Evolutionary conservation across 352 stramenopile species (phyloP), one percentile per base, ranked within the genome.

Genomic region (Pythium aristosporum): DNA sequence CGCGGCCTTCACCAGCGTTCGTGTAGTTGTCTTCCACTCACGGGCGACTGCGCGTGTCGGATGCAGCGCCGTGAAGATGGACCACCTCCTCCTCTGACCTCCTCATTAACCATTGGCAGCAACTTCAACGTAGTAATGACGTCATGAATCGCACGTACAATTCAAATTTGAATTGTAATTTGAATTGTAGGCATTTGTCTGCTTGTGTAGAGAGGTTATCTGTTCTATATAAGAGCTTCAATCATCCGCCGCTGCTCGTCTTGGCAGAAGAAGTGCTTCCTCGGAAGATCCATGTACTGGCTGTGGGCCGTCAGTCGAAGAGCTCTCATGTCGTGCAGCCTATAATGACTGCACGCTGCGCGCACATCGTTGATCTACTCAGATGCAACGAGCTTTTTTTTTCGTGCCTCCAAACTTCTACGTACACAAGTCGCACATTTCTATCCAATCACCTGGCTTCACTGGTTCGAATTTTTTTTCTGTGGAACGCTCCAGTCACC

Each of bases 401-500:
- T 2, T 30, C 25, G 25, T 5, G 25, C 25, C 25, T 39, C 34
- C 34, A n/a, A n/a, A 39, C 34, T 39, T 10, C 34, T 39, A 13
- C 11, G 11, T 13, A 10, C 34, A 39, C 34, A 39, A 3, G 34
- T 39, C 34, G 11, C 34, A 39, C 8, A 39, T 39, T 39, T 39
- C 34, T 39, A 39, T 10, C 34, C 34, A 39, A 39, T 39, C 34
- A 39, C 8, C 11, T 39, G 34, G 8, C 34, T 28, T 58, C 36
- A 25, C 34, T 3, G 34, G n/a, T 28, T 39, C 18, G 21, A 30
- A 10, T 30, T 30, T 54, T 46, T 44, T 50, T 62, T 62, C 55
- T 42, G 25, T 25, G 30, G 55, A 62, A 62, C 55, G 21, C 7
- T 54, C 42, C 28, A 44, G 25, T 47, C 16, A 32, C 13, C 9